These are phyloP conservation scores for Globisporangium sylvaticum DNA, from an alignment of 352 stramenopile genomes.

Conservation along the genomic window DNA sequence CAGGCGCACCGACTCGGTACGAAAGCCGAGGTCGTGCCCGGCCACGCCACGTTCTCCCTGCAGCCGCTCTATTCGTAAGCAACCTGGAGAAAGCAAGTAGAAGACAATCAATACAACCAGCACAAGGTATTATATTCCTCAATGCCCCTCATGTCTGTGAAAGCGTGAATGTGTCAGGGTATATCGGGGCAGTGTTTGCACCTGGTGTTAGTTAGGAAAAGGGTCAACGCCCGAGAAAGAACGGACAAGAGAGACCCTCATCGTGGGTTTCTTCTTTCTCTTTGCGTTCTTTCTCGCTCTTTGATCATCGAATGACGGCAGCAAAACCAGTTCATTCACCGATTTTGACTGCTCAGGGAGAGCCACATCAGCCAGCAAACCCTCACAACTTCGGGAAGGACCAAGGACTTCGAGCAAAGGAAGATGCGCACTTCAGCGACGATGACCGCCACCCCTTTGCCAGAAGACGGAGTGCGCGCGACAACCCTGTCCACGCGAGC, in stretches of 20 bases:
- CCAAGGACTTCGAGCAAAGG: too few species aligned
- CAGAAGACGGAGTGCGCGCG: too few species aligned
- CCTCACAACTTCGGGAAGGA: too few species aligned
- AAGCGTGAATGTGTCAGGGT: too few species aligned
- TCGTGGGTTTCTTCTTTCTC: neutral
- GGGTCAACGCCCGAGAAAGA: neutral
- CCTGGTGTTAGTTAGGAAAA: neutral
- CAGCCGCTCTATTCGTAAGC: slow-evolving; percentile 14
- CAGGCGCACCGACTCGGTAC: slow-evolving; percentile 74
- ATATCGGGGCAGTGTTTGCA: neutral
- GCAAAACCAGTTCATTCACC: neutral
- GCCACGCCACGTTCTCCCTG: slow-evolving; percentile 34
- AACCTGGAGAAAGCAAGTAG: neutral
- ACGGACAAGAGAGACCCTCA: neutral
- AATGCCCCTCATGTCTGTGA: neutral
- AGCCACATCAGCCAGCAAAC: too few species aligned
- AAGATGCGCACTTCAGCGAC: too few species aligned
- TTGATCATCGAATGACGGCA: neutral
- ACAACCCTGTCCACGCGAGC: too few species aligned
- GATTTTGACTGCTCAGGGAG: neutral
- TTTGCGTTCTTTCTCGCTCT: neutral
- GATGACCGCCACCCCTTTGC: too few species aligned
- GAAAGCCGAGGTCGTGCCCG: slow-evolving; percentile 70
- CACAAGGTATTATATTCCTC: neutral
- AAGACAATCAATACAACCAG: neutral